Evolutionary conservation across 1,284 basidiomycete species (phyloP).

Genomic region (Cryptococcus floricola): DNA sequence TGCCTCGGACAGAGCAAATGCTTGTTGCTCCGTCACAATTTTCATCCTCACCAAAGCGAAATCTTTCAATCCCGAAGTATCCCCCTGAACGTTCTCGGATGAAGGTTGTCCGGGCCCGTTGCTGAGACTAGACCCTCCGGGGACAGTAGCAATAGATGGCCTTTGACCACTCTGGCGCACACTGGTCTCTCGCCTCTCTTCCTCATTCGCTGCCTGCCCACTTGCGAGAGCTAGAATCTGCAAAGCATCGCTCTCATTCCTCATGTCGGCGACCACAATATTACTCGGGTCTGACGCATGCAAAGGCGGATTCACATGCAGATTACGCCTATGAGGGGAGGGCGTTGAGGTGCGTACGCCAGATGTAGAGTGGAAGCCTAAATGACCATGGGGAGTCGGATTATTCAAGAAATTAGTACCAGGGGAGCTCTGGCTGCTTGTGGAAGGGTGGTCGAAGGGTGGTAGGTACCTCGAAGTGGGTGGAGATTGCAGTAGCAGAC

Average conservation of each 20-base stretch:
- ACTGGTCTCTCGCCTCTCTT: constrained; percentile 6
- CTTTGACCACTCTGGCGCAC: constrained; percentile 1
- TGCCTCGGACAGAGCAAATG: constrained; percentile 36
- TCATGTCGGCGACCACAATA: constrained; percentile 48
- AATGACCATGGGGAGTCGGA: constrained; percentile 3
- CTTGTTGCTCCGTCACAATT: constrained; percentile 38
- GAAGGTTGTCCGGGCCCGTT: constrained; percentile 2
- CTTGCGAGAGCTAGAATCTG: constrained; percentile 47
- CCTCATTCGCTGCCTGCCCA: constrained; percentile 16
- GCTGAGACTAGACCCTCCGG: constrained; percentile 1
- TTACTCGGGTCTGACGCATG: constrained; percentile 39
- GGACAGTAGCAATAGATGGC: background rate
- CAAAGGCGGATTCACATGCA: constrained; percentile 35
- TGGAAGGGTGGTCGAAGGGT: constrained; percentile 3
- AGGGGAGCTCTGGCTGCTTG: constrained; percentile 12
- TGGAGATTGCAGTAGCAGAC: constrained; percentile 10
- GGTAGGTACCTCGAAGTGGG: background rate
- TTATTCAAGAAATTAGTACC: background rate
- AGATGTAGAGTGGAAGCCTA: background rate
- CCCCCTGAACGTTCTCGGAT: background rate
- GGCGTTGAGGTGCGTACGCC: constrained; percentile 6
- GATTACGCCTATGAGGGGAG: constrained; percentile 29
- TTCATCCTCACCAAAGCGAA: constrained; percentile 49
- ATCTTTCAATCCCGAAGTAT: constrained; percentile 21
- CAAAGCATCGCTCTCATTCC: constrained; percentile 49